Base-by-base conservation (phyloP, 371 early-diverging fungal species). In the Mortierella sp. region DNA sequence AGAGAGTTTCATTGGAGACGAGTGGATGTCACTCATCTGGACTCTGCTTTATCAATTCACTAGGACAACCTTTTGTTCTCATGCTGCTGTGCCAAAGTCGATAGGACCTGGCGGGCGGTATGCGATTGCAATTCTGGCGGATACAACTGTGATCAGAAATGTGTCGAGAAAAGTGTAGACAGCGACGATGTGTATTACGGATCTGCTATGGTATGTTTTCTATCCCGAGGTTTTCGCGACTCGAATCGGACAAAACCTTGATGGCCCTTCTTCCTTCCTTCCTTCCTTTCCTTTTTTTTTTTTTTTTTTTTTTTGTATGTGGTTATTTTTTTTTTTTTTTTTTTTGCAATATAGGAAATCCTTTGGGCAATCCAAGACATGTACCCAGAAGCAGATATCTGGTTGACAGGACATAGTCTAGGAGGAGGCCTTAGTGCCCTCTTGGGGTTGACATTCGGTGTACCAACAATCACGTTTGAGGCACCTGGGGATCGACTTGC, bases 51-150 rank as follows among this genome's bases (percentile, higher is more conserved):
- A 43, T 21, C 28, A 18, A 25, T 7, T 6, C 48, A 0, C 15
- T 82, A 91, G 89, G 98, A 97, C 81, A 98, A 98, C 81, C 85
- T 93, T 64, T 85, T 98, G 68, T 98, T 97, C 72, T 96, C 96
- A 1, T 98, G 99, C 84, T 98, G 98, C 81, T 97, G 98, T 82
- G 98, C 94, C 16, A 88, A 91, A 56, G 93, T 94, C 4, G 96
- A 93, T 74, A 83, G 89, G 44, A 86, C 88, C 0, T 97, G 97
- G 98, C 77, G 76, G 12, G 81, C 92, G 0, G 92, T 97, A 4
- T 98, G 98, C 81, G 88, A 89, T 68, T 98, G 98, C 79, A 90
- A 87, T 74, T 70, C 80, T 23, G 84, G 84, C 0, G 77, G 82
- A 1, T 86, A 88, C 19, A 70, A 82, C 56, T 96, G 96, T 69